phyloP scores from a whole-genome alignment of 1,139 yeast species.

The Saccharomycopsis crataegensis region DNA sequence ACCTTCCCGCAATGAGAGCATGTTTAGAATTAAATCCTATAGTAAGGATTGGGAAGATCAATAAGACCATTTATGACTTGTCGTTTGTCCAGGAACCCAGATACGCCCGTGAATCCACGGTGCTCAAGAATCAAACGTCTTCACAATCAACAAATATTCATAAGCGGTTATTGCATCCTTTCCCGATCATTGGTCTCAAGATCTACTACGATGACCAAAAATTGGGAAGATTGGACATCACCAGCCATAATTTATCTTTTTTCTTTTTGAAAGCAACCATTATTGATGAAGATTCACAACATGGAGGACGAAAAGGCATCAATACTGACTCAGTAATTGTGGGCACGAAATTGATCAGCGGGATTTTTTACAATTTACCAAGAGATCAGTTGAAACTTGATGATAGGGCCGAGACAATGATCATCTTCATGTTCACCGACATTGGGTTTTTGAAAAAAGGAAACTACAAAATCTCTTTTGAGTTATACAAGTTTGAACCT shows the following conservation, averaged over 20 bases:
- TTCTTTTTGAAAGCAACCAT: slow-evolving; percentile 9
- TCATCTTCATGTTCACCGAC: slow-evolving; percentile 14
- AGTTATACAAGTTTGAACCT: slow-evolving; percentile 13
- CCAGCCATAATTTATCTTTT: slow-evolving; percentile 9
- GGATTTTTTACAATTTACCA: slow-evolving; percentile 3
- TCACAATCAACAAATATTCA: slow-evolving; percentile 1
- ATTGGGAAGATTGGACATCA: slow-evolving; percentile 2
- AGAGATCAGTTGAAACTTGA: background rate
- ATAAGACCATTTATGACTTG: background rate
- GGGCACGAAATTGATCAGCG: slow-evolving; percentile 5
- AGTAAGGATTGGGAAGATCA: background rate
- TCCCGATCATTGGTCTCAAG: slow-evolving; percentile 11
- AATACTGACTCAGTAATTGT: background rate
- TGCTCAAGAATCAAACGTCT: background rate
- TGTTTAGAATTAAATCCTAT: background rate
- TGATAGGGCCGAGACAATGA: background rate
- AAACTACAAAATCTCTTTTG: slow-evolving; percentile 8
- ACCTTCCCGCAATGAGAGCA: background rate
- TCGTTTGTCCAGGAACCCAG: slow-evolving; percentile 7
- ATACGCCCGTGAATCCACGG: slow-evolving; percentile 8
- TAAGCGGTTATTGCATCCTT: slow-evolving; percentile 16
- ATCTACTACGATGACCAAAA: background rate
- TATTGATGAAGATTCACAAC: background rate
- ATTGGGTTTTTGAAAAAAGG: slow-evolving; percentile 16
- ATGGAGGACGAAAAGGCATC: background rate